Base-by-base conservation (phyloP, 164 flowering plant genomes). In the Platanus orientalis region DNA sequence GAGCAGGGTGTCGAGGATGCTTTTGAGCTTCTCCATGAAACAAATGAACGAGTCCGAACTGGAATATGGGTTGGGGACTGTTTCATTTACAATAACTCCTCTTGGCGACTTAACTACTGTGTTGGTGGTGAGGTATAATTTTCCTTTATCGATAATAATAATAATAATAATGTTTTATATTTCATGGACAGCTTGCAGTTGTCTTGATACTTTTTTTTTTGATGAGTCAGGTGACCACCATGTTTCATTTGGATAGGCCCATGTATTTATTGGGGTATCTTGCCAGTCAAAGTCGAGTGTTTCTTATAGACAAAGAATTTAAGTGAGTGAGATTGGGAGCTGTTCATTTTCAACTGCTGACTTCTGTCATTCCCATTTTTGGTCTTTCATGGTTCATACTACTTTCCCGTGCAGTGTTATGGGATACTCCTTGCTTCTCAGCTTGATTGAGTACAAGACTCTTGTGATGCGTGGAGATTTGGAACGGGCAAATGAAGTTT, bases 1-100 rank as follows among this genome's bases (percentile, higher is more conserved):
- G 97, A 94, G 66, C 86, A 89, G 76, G 99, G 99, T 55, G 96
- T 89, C 61, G 96, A 88, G 67, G 99, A 94, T 78, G 95, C 99
- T 10, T 91, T 94, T 85, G 99, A 88, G 76, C 85, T 84, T 71
- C 94, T 94, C 42, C 87, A 92, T 82, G 97, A 94, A 79, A 83
- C 79, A 63, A 85, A 86, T 77, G 97, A 94, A 67, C 81, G 99
- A 63, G 96, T 89, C 34, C 80, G 96, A 54, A 94, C 99, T 60
- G 99, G 96, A 63, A 48, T 94, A 24, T 94, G 99, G 99, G 97
- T 94, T 71, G 99, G 97, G 49, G 97, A 91, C 59, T 89, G 97
- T 71, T 91, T 91, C 62, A 89, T 91, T 45, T 91, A 92, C 77
- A 94, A 77, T 66, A 91, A 92, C 68, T 87, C 97, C 61, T 81